A percentile compares a stretch with the other conserved stretches of the same genome.
These are phyloP conservation scores for Centella asiatica DNA, from an alignment of 129 eudicot species.

Conservation along the genomic window DNA sequence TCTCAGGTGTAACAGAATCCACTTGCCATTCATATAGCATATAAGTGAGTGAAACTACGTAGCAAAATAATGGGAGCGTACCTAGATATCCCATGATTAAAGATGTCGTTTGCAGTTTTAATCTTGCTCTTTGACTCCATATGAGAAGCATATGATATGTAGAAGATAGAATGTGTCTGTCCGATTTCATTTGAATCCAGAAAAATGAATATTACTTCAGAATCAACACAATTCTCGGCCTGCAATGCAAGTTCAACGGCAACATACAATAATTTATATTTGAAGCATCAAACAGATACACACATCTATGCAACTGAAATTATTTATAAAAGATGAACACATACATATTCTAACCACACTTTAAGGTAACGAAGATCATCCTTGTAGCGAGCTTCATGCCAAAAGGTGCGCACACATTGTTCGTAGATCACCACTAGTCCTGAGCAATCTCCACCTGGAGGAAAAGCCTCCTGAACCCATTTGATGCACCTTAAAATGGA, in stretches of 20 bases:
- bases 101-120: conserved; percentile 68
- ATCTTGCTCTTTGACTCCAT: conserved; percentile 75
- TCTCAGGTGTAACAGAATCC: too few relatives aligned
- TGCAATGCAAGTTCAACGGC: conserved; percentile 23
- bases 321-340: conserved; percentile 7
- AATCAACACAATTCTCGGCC: conserved; percentile 87
- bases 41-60: not conserved
- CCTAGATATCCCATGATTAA: conserved; percentile 68
- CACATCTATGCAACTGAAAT: not conserved
- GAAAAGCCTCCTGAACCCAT: conserved; percentile 96
- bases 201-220: conserved; percentile 79
- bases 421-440: conserved; percentile 71
- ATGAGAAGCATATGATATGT: conserved; percentile 68
- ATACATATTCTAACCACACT: conserved; percentile 94
- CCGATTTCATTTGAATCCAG: conserved; percentile 74
- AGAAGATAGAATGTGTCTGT: conserved; percentile 60
- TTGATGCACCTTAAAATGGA: conserved; percentile 63
- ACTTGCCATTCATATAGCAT: too few relatives aligned
- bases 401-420: conserved; percentile 91
- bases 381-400: conserved; percentile 76
- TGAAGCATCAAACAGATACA: not conserved
- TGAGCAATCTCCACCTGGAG: conserved; percentile 87
- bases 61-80: conserved; percentile 20
- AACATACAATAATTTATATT: not conserved
- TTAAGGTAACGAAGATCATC: conserved; percentile 82